These are phyloP conservation scores for Zymoseptoria pseudotritici DNA, from an alignment of 2,329 filamentous ascomycete species.

Conservation along the genomic window DNA sequence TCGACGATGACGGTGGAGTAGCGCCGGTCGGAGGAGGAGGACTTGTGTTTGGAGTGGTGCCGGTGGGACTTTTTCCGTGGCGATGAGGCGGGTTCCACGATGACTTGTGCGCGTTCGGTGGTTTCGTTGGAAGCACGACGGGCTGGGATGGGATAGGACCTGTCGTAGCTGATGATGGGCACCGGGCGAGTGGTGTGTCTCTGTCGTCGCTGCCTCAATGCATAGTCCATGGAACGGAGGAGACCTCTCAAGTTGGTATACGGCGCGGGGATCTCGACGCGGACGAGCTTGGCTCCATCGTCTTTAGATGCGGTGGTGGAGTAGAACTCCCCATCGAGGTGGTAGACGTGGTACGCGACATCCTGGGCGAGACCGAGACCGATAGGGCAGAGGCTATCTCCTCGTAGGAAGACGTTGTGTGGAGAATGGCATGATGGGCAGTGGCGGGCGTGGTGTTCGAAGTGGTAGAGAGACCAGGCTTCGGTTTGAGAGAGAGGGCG, in stretches of 20 bases:
- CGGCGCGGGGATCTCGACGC: conserved; percentile 37
- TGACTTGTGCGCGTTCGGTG: conserved; percentile 5
- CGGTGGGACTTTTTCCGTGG: background rate
- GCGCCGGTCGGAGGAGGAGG: conserved; percentile 1
- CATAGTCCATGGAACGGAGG: conserved; percentile 36
- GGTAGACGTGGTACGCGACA: conserved; percentile 40
- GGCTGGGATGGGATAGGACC: conserved; percentile 35
- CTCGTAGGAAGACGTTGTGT: conserved; percentile 34
- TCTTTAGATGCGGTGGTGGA: conserved; percentile 14
- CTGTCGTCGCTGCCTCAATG: conserved; percentile 24
- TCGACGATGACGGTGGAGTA: conserved; percentile 14
- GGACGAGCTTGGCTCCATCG: conserved; percentile 36
- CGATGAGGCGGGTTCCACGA: conserved; percentile 10
- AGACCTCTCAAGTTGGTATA: conserved; percentile 36
- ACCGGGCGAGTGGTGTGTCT: conserved; percentile 3
- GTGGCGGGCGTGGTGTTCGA: conserved; percentile 40
- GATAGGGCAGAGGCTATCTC: conserved; percentile 36
- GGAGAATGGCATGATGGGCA: conserved; percentile 40
- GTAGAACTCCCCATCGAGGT: conserved; percentile 27
- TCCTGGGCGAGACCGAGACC: conserved; percentile 40
- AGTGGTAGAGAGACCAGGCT: conserved; percentile 42
- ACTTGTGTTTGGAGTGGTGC: conserved; percentile 8
- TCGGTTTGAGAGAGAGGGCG: conserved; percentile 36
- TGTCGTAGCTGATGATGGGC: conserved; percentile 39
- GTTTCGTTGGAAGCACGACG: conserved; percentile 20